Conservation (phyloP, 2,329 filamentous ascomycete genomes). For the Apiospora rasikravindrae region DNA sequence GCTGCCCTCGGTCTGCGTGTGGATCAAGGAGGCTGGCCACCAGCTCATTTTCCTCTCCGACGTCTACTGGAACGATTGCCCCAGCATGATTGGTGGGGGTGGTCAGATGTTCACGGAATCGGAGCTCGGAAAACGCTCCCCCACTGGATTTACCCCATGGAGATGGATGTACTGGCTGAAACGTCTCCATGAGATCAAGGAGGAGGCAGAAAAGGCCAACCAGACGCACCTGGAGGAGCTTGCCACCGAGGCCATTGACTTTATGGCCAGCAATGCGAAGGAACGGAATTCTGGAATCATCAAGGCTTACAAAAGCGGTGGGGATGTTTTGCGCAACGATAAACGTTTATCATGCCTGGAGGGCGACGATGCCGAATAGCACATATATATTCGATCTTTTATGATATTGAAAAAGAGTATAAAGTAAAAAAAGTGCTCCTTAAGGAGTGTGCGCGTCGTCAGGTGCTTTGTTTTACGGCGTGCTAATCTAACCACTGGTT, state of each 20-base stretch:
- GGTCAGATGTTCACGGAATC: background rate
- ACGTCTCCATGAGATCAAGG: constrained; percentile 11
- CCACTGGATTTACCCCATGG: constrained; percentile 5
- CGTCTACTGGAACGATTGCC: constrained; percentile 10
- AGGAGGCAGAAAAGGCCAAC: background rate
- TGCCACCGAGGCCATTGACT: background rate
- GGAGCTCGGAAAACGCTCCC: constrained; percentile 2
- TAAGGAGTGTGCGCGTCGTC: no score
- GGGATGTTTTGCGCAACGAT: background rate
- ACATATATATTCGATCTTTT: no score
- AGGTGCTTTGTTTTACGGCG: no score
- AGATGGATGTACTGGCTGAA: constrained; percentile 17
- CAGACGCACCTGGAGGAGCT: background rate
- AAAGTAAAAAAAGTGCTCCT: no score
- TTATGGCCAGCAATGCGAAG: background rate
- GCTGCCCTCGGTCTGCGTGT: background rate
- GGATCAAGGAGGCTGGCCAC: constrained; percentile 3
- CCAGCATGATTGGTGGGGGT: background rate
- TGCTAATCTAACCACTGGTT: no score
- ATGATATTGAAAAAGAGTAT: no score
- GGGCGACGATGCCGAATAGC: background rate
- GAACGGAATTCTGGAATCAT: constrained; percentile 3
- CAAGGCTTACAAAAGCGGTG: background rate
- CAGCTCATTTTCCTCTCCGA: background rate
- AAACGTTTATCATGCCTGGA: background rate